phyloP scores from a whole-genome alignment of 2,329 filamentous ascomycete genomes.

The Aureobasidium sp. region DNA sequence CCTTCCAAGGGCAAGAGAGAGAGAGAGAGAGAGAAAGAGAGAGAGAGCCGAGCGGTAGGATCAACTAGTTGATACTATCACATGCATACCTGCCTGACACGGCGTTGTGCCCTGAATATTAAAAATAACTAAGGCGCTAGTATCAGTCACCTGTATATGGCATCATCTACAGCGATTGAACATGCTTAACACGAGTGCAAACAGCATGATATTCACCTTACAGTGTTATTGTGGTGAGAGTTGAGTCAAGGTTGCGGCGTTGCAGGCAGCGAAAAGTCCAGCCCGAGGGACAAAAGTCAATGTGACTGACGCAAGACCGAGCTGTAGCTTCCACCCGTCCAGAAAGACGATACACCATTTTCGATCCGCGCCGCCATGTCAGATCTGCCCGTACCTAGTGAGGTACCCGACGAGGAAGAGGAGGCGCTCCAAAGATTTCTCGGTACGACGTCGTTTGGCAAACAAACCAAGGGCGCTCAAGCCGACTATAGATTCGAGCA shows the following conservation, averaged over 20 bases:
- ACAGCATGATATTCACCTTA: no score
- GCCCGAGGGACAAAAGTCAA: conserved; percentile 12
- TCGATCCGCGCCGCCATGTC: neutral
- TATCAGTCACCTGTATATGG: neutral
- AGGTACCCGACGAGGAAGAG: conserved; percentile 36
- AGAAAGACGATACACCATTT: neutral
- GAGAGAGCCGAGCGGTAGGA: neutral
- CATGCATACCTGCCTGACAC: neutral
- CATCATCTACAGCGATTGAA: neutral
- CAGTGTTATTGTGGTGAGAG: no score
- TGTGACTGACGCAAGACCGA: neutral
- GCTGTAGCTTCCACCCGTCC: neutral
- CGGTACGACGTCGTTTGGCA: conserved; percentile 77
- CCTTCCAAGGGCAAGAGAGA: neutral
- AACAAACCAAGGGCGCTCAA: conserved; percentile 66
- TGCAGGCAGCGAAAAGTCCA: neutral
- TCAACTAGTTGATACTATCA: neutral
- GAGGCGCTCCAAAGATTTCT: conserved; percentile 71
- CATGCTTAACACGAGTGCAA: no score
- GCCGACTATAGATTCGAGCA: conserved; percentile 74
- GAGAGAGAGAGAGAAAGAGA: neutral
- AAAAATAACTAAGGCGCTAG: neutral
- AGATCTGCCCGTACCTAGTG: neutral
- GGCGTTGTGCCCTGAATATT: neutral
- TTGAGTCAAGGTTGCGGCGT: conserved; percentile 3